phyloP scores from a whole-genome alignment of 208 protist genomes.

The Acanthamoeba healyi region DNA sequence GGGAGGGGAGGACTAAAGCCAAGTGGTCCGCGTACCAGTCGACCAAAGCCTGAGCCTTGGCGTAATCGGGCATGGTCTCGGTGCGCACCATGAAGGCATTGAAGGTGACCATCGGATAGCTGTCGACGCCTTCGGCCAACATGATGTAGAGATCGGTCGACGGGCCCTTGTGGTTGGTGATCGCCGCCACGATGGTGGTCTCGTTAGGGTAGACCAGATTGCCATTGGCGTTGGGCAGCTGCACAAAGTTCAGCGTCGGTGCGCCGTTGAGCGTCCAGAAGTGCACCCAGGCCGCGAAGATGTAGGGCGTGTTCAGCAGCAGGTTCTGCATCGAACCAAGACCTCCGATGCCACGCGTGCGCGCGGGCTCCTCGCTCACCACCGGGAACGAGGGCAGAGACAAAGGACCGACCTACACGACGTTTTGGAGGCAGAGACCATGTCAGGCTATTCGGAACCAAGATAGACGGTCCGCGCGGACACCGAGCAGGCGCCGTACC shows the following conservation, averaged over 20 bases:
- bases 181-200: constrained; percentile 9
- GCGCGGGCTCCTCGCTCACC: neutral
- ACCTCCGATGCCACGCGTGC: neutral
- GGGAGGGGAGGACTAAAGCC: too few species aligned
- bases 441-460: too few species aligned
- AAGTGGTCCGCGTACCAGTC: too few species aligned
- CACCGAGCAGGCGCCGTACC: neutral
- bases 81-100: neutral
- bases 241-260: neutral
- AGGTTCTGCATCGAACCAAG: constrained; percentile 3
- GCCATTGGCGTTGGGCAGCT: neutral
- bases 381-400: neutral
- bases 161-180: neutral
- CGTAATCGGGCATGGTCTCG: neutral
- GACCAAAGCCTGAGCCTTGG: neutral
- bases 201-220: constrained; percentile 12
- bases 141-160: constrained; percentile 14
- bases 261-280: constrained; percentile 25
- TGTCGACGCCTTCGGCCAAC: neutral
- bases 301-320: neutral
- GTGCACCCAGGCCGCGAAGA: constrained; percentile 4
- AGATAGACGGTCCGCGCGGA: too few species aligned
- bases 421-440: too few species aligned
- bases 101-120: constrained; percentile 17
- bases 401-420: neutral